A percentile compares a stretch with the other conserved stretches of the same genome.
Evolutionary conservation across 441 rosid species (phyloP).

Genomic region (Erodium moschatum): DNA sequence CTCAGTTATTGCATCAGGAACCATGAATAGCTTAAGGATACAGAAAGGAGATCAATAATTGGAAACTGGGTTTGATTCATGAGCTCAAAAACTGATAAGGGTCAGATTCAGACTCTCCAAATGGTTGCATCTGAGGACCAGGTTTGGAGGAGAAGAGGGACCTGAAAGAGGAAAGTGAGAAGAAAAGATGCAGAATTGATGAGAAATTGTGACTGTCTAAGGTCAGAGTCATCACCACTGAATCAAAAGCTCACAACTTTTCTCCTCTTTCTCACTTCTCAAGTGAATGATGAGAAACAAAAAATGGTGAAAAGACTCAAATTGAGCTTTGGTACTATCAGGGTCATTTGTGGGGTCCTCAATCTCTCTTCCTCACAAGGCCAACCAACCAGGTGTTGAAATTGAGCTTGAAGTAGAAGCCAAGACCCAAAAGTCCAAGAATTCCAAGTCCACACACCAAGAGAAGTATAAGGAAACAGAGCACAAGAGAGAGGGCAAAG

Average conservation of each 20-base stretch:
- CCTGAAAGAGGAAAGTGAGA: background rate
- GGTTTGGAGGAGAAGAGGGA: background rate
- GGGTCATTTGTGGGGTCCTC: background rate
- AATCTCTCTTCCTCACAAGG: background rate
- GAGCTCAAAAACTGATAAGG: background rate
- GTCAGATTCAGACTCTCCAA: background rate
- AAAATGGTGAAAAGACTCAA: background rate
- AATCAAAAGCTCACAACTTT: background rate
- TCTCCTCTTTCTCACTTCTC: background rate
- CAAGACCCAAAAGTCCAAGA: constrained; percentile 11
- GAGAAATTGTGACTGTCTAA: background rate
- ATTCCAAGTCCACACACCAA: background rate
- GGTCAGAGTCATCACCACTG: constrained; percentile 6
- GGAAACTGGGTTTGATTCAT: constrained; percentile 12
- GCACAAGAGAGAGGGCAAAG: background rate
- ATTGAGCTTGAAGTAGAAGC: constrained; percentile 17
- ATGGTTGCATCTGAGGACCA: background rate
- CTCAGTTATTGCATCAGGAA: constrained; percentile 8
- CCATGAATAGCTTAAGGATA: background rate
- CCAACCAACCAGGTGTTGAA: constrained; percentile 20
- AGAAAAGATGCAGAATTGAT: background rate
- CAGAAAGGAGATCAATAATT: background rate
- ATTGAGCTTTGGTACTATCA: constrained; percentile 10
- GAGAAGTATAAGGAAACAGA: background rate
- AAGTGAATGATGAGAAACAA: no score